Percentiles rank a stretch among this genome's conserved stretches.
Evolutionary conservation across 2,329 filamentous ascomycete species (phyloP).

Genomic region (Aspergillus clavatus): DNA sequence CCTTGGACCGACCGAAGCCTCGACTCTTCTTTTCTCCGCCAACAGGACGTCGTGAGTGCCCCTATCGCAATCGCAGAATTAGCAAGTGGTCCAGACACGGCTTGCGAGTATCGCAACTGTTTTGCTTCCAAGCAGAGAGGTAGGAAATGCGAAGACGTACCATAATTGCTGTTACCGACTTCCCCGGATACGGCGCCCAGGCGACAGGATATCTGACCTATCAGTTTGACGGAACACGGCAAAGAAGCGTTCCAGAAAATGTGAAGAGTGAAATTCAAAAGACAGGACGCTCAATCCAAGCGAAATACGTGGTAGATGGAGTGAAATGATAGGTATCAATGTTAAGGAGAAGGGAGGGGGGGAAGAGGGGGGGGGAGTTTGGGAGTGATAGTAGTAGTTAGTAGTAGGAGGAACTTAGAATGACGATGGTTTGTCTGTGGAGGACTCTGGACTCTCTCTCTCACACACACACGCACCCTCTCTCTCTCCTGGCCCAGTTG

Average conservation of each 20-base stretch:
- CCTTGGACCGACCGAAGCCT: slow-evolving; percentile 40
- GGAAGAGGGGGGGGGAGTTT: slow-evolving; percentile 15
- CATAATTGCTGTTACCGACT: slow-evolving; percentile 30
- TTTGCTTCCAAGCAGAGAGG: neutral
- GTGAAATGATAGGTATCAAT: slow-evolving; percentile 4
- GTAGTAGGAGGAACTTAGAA: slow-evolving; percentile 4
- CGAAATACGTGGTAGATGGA: slow-evolving; percentile 2
- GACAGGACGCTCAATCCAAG: slow-evolving; percentile 16
- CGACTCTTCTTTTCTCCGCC: slow-evolving; percentile 42
- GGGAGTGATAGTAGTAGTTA: no score
- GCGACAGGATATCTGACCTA: slow-evolving; percentile 29
- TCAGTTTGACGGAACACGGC: slow-evolving; percentile 16
- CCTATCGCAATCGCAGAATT: slow-evolving; percentile 25
- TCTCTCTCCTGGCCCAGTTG: slow-evolving; percentile 2
- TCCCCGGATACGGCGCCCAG: slow-evolving; percentile 27
- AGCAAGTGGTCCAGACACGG: slow-evolving; percentile 4
- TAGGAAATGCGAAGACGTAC: slow-evolving; percentile 18
- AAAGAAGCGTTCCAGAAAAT: slow-evolving; percentile 8
- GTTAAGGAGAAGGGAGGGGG: slow-evolving; percentile 4
- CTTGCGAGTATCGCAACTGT: no score
- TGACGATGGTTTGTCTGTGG: slow-evolving; percentile 11
- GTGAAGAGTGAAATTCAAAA: slow-evolving; percentile 11
- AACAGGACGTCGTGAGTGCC: slow-evolving; percentile 41
- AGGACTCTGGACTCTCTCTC: slow-evolving; percentile 1
- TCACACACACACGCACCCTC: no score